Conservation (phyloP, 768 basidiomycete genomes). For the Agrocybe chaxingu region DNA sequence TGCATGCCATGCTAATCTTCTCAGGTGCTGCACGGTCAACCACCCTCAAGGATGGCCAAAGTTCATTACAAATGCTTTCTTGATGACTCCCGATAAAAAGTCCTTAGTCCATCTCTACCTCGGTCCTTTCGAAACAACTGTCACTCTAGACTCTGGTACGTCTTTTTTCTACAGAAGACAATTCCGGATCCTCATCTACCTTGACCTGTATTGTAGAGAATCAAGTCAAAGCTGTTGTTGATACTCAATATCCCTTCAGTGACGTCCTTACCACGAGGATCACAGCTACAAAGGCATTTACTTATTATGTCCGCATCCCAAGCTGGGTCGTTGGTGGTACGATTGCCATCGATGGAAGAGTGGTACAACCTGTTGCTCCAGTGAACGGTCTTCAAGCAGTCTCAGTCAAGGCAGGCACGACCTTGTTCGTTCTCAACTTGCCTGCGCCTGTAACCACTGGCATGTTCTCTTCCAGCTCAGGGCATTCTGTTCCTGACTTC, state of each 20-base stretch:
- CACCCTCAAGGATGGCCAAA: slow-evolving; percentile 55
- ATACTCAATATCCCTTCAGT: slow-evolving; percentile 51
- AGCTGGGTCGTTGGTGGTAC: slow-evolving; percentile 47
- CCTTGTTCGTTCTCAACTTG: slow-evolving; percentile 40
- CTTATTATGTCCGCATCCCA: slow-evolving; percentile 47
- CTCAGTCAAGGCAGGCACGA: slow-evolving; percentile 36
- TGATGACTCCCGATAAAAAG: slow-evolving; percentile 41
- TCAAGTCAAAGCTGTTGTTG: slow-evolving; percentile 38
- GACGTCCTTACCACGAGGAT: slow-evolving; percentile 45
- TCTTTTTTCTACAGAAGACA: slow-evolving; percentile 10
- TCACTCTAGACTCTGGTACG: slow-evolving; percentile 37
- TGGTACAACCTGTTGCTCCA: slow-evolving; percentile 34
- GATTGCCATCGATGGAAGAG: slow-evolving; percentile 38
- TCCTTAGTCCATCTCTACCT: slow-evolving; percentile 47
- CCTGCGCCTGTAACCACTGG: slow-evolving; percentile 46
- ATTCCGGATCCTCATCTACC: slow-evolving; percentile 15
- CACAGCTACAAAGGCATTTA: slow-evolving; percentile 38
- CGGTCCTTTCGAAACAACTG: slow-evolving; percentile 42
- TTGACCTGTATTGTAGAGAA: slow-evolving; percentile 29
- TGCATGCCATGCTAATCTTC: background rate
- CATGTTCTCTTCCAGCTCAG: slow-evolving; percentile 8
- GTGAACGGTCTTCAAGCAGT: slow-evolving; percentile 44
- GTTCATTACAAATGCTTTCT: slow-evolving; percentile 49
- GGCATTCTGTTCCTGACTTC: background rate
- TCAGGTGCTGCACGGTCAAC: slow-evolving; percentile 50